A percentile compares a stretch with the other conserved stretches of the same genome.
phyloP scores from a whole-genome alignment of 805 yeast genomes.

The Saccharomycopsis fodiens region DNA sequence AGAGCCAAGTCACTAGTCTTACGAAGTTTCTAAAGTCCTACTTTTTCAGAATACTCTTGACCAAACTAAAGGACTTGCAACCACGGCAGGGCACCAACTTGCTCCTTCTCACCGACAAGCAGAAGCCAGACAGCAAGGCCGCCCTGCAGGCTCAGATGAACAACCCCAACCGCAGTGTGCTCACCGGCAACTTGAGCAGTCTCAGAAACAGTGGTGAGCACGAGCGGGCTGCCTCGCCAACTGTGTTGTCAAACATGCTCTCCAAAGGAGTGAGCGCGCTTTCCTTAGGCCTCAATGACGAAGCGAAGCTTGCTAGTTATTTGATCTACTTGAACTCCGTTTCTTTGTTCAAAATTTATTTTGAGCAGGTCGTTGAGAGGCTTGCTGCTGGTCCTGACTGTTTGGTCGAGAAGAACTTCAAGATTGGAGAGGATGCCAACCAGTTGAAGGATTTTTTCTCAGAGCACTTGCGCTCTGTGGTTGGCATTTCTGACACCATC shows the following conservation, averaged over 20 bases:
- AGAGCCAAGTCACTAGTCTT: conserved; percentile 46
- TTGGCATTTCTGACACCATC: conserved; percentile 26
- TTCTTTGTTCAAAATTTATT: conserved; percentile 52
- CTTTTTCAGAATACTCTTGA: conserved; percentile 47
- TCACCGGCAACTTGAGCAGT: conserved; percentile 16
- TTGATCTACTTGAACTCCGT: conserved; percentile 68
- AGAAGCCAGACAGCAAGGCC: conserved; percentile 21
- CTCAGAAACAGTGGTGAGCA: neutral
- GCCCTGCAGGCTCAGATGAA: neutral
- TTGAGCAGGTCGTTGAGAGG: conserved; percentile 44
- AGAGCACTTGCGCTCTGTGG: conserved; percentile 21
- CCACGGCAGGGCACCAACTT: conserved; percentile 33
- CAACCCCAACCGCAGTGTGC: conserved; percentile 10
- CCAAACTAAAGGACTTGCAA: conserved; percentile 37
- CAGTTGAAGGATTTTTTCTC: conserved; percentile 25
- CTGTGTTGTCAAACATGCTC: conserved; percentile 26
- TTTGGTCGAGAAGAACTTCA: conserved; percentile 30
- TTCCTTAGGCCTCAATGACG: conserved; percentile 32
- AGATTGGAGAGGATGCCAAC: conserved; percentile 31
- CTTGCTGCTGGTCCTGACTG: conserved; percentile 19
- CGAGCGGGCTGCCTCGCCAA: conserved; percentile 5
- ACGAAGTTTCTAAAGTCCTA: conserved; percentile 56
- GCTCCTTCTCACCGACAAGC: conserved; percentile 17
- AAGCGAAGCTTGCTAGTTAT: conserved; percentile 48
- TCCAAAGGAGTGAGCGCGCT: conserved; percentile 38